Percentiles rank a stretch among this genome's conserved stretches.
Conservation (phyloP, 2,329 filamentous ascomycete genomes). For the Arthroderma sp. region DNA sequence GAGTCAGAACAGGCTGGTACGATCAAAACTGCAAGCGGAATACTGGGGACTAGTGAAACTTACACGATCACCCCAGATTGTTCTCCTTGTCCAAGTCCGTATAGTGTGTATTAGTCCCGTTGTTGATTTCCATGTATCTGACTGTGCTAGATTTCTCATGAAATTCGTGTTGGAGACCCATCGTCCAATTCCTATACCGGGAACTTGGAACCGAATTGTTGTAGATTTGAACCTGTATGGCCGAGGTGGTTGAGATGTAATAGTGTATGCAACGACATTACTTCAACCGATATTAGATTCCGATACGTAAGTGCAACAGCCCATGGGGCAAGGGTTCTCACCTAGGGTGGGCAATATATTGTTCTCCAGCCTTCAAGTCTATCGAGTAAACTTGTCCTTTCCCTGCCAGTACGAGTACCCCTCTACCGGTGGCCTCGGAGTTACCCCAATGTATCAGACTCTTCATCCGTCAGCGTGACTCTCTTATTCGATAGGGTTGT, state of each 20-base stretch:
- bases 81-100: conserved; percentile 63
- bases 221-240: conserved; percentile 81
- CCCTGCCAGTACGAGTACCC: conserved; percentile 70
- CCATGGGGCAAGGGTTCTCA: conserved; percentile 15
- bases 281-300: conserved; percentile 27
- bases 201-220: conserved; percentile 62
- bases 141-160: conserved; percentile 57
- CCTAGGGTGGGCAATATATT: conserved; percentile 78
- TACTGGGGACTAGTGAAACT: conserved; percentile 11
- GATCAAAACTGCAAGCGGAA: neutral
- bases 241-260: conserved; percentile 57
- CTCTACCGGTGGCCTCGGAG: conserved; percentile 75
- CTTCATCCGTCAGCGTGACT: conserved; percentile 30
- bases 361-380: conserved; percentile 65
- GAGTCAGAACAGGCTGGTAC: no score
- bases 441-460: conserved; percentile 81
- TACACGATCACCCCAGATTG: conserved; percentile 82
- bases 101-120: conserved; percentile 53
- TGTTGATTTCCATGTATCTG: conserved; percentile 57
- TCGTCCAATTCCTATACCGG: conserved; percentile 47
- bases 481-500: neutral
- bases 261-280: conserved; percentile 81
- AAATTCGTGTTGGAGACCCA: conserved; percentile 60
- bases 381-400: conserved; percentile 85
- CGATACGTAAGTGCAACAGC: neutral